Evolutionary conservation across 2,329 filamentous ascomycete genomes (phyloP).

Genomic region (Elsinoe arachidis): DNA sequence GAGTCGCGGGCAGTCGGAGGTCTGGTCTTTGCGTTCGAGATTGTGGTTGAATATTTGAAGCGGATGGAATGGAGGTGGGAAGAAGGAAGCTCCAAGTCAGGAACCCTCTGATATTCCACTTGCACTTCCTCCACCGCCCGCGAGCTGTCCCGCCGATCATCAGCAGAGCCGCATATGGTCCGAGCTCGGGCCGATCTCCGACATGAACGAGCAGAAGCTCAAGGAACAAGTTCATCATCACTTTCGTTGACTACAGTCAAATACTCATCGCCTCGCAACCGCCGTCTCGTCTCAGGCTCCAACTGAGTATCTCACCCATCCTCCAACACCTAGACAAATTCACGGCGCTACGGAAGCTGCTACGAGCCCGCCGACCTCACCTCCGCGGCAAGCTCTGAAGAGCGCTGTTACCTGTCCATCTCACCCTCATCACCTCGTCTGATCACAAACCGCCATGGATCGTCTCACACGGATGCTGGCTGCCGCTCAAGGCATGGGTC

Average conservation of each 20-base stretch:
- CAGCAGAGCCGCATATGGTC: slow-evolving; percentile 1
- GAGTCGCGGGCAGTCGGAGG: not conserved
- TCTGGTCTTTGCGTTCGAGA: no score
- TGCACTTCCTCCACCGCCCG: not conserved
- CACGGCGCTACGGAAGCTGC: no score
- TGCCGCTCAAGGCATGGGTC: slow-evolving; percentile 58
- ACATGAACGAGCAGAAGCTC: slow-evolving; percentile 3
- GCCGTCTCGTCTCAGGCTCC: not conserved
- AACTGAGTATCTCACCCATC: not conserved
- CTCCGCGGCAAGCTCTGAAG: not conserved
- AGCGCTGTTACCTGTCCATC: slow-evolving; percentile 6
- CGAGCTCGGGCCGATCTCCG: slow-evolving; percentile 2
- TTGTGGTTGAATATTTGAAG: not conserved
- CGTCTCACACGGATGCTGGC: slow-evolving; percentile 83
- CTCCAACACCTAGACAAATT: not conserved
- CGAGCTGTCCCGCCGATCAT: slow-evolving; percentile 6
- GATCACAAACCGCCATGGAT: slow-evolving; percentile 56
- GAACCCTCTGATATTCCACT: not conserved
- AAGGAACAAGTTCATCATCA: not conserved
- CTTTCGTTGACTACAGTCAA: not conserved
- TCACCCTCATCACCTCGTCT: slow-evolving; percentile 5
- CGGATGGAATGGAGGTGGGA: not conserved
- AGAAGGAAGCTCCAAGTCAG: not conserved
- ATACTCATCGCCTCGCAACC: no score
- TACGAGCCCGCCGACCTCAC: no score